Evolutionary conservation across 129 eudicot genomes (phyloP).

Genomic region (Centrapalus pauciflorus): DNA sequence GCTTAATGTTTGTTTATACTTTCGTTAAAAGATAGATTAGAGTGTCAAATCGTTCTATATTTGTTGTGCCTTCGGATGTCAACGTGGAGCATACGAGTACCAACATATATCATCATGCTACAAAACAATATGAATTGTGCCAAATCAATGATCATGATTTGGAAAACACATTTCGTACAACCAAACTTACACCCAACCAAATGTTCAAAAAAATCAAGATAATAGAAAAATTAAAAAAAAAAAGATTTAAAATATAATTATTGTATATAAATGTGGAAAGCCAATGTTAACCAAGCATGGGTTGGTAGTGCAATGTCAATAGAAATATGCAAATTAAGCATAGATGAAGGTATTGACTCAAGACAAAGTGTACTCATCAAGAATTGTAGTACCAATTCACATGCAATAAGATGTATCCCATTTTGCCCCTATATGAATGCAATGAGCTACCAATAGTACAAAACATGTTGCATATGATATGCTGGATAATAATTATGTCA

Average conservation of each 20-base stretch:
- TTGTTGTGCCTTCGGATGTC: not conserved
- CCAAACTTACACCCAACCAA: constrained; percentile 11
- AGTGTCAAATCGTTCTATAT: not conserved
- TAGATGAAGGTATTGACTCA: constrained; percentile 27
- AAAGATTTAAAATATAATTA: too few relatives aligned
- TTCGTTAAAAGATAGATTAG: not conserved
- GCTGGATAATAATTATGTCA: constrained; percentile 30
- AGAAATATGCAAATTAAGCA: constrained; percentile 23
- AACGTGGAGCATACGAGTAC: not conserved
- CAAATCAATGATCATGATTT: not conserved
- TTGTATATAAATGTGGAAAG: constrained; percentile 13
- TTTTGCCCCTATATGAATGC: constrained; percentile 38
- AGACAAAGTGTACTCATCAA: constrained; percentile 25
- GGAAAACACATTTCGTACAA: not conserved
- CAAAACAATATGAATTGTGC: not conserved
- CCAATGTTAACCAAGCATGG: constrained; percentile 26
- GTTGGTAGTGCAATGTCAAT: constrained; percentile 26
- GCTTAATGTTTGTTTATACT: too few relatives aligned
- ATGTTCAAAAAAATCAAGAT: not conserved
- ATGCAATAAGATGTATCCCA: constrained; percentile 29
- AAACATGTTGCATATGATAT: constrained; percentile 36
- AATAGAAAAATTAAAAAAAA: not conserved
- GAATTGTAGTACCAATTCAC: constrained; percentile 34
- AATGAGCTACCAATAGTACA: constrained; percentile 31
- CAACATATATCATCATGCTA: not conserved